Conservation (phyloP, 441 rosid genomes). For the Kokia cookei region DNA sequence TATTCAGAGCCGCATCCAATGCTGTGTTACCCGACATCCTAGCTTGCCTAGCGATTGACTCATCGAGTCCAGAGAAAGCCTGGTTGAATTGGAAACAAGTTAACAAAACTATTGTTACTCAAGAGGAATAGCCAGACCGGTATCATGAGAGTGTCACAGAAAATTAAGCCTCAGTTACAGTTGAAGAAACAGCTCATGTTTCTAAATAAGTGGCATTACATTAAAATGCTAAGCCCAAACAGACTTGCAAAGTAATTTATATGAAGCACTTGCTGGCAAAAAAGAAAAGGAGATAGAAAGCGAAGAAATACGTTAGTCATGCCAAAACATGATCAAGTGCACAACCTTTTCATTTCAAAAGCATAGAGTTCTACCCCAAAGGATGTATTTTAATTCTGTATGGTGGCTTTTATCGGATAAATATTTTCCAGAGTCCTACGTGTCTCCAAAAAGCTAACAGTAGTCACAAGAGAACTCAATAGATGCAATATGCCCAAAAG, state of each 20-base stretch:
- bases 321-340: not conserved
- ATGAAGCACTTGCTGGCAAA: not conserved
- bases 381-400: not conserved
- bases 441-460: not conserved
- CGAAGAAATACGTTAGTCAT: not conserved
- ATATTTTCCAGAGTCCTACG: not conserved
- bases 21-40: constrained; percentile 68
- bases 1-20: constrained; percentile 81
- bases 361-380: not conserved
- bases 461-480: not conserved
- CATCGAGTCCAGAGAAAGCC: constrained; percentile 96
- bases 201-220: not conserved
- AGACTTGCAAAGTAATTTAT: not conserved
- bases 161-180: not conserved
- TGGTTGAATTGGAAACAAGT: constrained; percentile 24
- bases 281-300: not conserved
- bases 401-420: not conserved
- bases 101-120: not conserved
- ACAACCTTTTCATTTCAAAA: not conserved
- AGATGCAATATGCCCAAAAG: not conserved
- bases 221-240: not conserved
- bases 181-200: not conserved
- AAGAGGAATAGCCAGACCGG: not conserved
- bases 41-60: constrained; percentile 45
- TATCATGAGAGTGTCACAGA: not conserved